Conservation (phyloP, 345 rosid species). For the Rhodomyrtus tomentosa region DNA sequence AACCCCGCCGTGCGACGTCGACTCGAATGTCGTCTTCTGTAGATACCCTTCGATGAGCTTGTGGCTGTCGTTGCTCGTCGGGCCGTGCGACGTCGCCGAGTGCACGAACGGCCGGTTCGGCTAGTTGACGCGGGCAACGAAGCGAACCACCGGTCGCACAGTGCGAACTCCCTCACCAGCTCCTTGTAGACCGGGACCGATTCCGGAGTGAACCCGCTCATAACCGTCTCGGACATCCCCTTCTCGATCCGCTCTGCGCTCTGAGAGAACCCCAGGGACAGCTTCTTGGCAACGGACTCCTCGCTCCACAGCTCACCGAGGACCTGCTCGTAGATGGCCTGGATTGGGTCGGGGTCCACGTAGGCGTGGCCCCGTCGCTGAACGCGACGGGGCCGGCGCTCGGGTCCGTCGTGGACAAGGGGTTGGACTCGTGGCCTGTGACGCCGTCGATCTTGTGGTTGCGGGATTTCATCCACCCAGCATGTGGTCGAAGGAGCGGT, state of each 20-base stretch:
- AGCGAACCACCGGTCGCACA: conserved; percentile 9
- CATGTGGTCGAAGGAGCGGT: conserved; percentile 91
- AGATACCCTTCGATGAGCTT: conserved; percentile 5
- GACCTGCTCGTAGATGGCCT: conserved; percentile 78
- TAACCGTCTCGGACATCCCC: conserved; percentile 4
- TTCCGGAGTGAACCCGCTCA: conserved; percentile 4
- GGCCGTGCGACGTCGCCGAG: conserved; percentile 8
- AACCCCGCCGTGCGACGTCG: conserved; percentile 1
- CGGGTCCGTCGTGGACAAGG: conserved; percentile 36
- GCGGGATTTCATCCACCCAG: conserved; percentile 67
- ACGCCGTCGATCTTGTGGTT: conserved; percentile 70
- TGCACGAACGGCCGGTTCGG: conserved; percentile 11
- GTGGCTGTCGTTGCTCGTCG: conserved; percentile 1
- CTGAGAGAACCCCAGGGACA: conserved; percentile 9
- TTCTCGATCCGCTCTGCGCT: neutral
- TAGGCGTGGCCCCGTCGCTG: conserved; percentile 34
- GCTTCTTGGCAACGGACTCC: conserved; percentile 19
- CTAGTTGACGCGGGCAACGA: conserved; percentile 1
- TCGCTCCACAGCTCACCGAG: conserved; percentile 57
- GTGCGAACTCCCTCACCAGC: conserved; percentile 2
- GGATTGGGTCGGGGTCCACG: conserved; percentile 73
- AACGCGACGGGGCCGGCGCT: conserved; percentile 27
- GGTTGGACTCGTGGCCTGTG: conserved; percentile 56
- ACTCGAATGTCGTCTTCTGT: conserved; percentile 11
- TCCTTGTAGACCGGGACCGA: conserved; percentile 6